phyloP scores from a whole-genome alignment of 2,329 filamentous ascomycete genomes.

The Hypoxylon sp. region DNA sequence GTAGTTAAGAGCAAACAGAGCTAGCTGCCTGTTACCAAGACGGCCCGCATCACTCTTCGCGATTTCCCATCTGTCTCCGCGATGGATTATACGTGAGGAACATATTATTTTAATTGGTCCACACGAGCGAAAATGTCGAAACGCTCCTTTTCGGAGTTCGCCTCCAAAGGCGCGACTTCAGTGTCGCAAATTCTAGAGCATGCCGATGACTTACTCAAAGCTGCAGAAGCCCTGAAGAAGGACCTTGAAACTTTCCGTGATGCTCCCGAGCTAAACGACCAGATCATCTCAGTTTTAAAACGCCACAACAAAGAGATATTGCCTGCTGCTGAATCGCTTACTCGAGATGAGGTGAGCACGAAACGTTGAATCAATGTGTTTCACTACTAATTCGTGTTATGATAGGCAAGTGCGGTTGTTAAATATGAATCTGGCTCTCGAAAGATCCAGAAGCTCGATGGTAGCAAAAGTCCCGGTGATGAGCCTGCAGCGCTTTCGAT shows the following conservation, averaged over 20 bases:
- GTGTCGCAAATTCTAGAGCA: constrained; percentile 51
- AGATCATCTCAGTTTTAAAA: constrained; percentile 39
- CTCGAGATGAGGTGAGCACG: constrained; percentile 41
- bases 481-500: constrained; percentile 31
- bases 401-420: constrained; percentile 9
- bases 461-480: constrained; percentile 8
- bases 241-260: constrained; percentile 46
- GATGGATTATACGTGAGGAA: neutral
- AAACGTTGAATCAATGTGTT: neutral
- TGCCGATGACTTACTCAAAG: constrained; percentile 56
- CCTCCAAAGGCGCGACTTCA: constrained; percentile 45
- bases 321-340: constrained; percentile 39
- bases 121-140: constrained; percentile 54
- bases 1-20: neutral
- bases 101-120: neutral
- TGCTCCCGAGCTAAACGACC: constrained; percentile 26
- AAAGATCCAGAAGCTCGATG: constrained; percentile 45
- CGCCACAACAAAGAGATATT: constrained; percentile 46
- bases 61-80: neutral
- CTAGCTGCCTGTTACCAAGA: neutral
- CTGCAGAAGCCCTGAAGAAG: constrained; percentile 54
- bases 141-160: constrained; percentile 50
- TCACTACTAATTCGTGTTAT: constrained; percentile 24
- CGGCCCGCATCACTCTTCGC: neutral
- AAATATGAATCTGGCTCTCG: constrained; percentile 17